phyloP scores from a whole-genome alignment of 768 basidiomycete species.

The Xanthoconium purpureum region DNA sequence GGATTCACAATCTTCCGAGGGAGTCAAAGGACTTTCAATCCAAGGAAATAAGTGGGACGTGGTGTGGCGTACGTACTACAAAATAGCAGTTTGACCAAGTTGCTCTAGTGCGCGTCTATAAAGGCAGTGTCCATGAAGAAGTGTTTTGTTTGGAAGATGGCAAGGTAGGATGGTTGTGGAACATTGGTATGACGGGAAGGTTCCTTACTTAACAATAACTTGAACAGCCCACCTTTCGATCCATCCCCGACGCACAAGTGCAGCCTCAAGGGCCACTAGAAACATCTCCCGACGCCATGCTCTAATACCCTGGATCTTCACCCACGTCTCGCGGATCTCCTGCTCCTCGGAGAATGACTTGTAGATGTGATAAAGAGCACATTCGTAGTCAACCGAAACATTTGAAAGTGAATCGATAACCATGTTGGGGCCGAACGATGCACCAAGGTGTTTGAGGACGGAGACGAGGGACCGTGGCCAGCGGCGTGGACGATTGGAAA shows the following conservation, averaged over 20 bases:
- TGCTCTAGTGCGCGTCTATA: background rate
- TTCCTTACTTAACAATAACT: slow-evolving; percentile 16
- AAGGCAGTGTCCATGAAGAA: background rate
- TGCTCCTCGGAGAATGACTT: slow-evolving; percentile 8
- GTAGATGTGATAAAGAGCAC: slow-evolving; percentile 8
- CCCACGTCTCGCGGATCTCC: slow-evolving; percentile 9
- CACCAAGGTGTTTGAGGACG: slow-evolving; percentile 36
- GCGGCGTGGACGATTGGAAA: slow-evolving; percentile 32
- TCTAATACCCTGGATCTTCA: slow-evolving; percentile 27
- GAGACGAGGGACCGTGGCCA: slow-evolving; percentile 37
- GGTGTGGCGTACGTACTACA: too few species aligned
- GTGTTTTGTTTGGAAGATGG: too few species aligned
- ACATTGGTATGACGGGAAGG: background rate
- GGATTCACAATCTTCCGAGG: too few species aligned
- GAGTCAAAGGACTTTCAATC: too few species aligned
- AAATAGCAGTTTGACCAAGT: too few species aligned
- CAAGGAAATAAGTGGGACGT: too few species aligned
- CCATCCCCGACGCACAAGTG: slow-evolving; percentile 42
- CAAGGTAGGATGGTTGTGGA: too few species aligned
- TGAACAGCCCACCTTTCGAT: slow-evolving; percentile 46
- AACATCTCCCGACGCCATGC: slow-evolving; percentile 48
- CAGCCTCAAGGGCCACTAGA: slow-evolving; percentile 51
- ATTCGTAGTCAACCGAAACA: slow-evolving; percentile 36
- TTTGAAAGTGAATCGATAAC: slow-evolving; percentile 38
- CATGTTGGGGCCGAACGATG: slow-evolving; percentile 20